Base-by-base conservation (phyloP, 2,329 filamentous ascomycete species). In the Pseudogymnoascus sp. region DNA sequence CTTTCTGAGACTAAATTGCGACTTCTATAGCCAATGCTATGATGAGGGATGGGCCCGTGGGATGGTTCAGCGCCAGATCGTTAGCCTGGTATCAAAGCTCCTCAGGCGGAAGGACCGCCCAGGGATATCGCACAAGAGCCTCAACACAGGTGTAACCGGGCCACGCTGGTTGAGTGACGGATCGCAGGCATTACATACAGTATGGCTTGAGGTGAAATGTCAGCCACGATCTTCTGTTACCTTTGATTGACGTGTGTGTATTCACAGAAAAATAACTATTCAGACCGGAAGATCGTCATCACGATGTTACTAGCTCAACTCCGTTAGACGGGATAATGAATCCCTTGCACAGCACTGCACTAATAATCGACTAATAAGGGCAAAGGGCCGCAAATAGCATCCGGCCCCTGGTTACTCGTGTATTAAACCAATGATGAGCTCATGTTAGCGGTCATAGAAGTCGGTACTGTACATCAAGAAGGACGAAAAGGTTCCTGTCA, bases 251-350 rank as follows among this genome's bases (percentile, higher is more conserved):
- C 47, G 47, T 56, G 47, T 56, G 47, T 56, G 47, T 56, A 31
- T 56, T 56, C 33, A 56, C 47, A 33, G 47, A 33, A 56, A 8
- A 31, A 31, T n/a, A 26, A n/a, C n/a, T 56, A 56, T 56, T 56
- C 26, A 19, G n/a, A 56, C 47, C 47, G 47, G 47, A 56, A 56
- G 47, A 56, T 56, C 50, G 50, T 56, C 50, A 56, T 56, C 50
- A 33, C 50, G 50, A 56, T 56, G 50, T 56, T 56, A 56, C 50
- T 56, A 56, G 50, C 50, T 56, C 50, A 33, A 56, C 50, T 33
- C 50, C 50, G 29, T 56, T 33, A 33, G 50, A 33, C 8, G 47
- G 47, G 19, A 11, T 10, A 1, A 8, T 19, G n/a, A 56, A 56
- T 56, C n/a, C 24, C 50, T 53, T 33, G 26, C n/a, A n/a, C 26